phyloP scores from a whole-genome alignment of 495 filamentous ascomycete species.

The Lineolata rhizophorae region DNA sequence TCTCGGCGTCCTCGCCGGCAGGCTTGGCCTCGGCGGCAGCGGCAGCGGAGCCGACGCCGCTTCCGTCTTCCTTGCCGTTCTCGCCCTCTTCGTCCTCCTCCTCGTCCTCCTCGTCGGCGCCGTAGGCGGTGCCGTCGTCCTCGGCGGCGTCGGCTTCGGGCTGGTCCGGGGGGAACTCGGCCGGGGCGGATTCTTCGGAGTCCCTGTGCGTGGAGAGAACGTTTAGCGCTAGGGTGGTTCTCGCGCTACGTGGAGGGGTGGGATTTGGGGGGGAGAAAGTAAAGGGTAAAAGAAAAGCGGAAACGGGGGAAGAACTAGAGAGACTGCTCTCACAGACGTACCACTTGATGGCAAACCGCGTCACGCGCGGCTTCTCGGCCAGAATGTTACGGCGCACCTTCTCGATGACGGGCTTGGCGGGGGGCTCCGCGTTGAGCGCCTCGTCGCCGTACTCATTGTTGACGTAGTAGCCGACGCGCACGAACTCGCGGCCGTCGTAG shows the following conservation, averaged over 20 bases:
- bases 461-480: constrained; percentile 96
- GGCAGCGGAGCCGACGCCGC: too few species aligned
- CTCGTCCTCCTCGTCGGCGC: constrained; percentile 60
- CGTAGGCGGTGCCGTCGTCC: constrained; percentile 71
- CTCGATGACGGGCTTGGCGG: constrained; percentile 77
- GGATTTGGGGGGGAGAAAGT: background rate
- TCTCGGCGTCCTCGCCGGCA: constrained; percentile 49
- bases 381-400: constrained; percentile 78
- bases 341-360: constrained; percentile 98
- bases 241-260: too few species aligned
- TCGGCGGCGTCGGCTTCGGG: constrained; percentile 74
- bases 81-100: constrained; percentile 32
- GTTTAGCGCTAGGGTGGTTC: constrained; percentile 1
- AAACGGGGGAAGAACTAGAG: too few species aligned
- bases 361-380: constrained; percentile 92
- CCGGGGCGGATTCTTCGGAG: constrained; percentile 80
- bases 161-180: constrained; percentile 93
- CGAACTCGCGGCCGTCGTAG: constrained; percentile 91
- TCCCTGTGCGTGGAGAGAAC: too few species aligned
- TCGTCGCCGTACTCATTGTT: constrained; percentile 96
- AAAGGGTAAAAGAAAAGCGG: constrained; percentile 1
- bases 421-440: constrained; percentile 68
- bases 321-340: too few species aligned
- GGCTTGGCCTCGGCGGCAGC: constrained; percentile 19
- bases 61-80: too few species aligned